A percentile compares a stretch with the other conserved stretches of the same genome.
These are phyloP conservation scores for Peronospora farinosa DNA, from an alignment of 352 stramenopile genomes.

Conservation along the genomic window DNA sequence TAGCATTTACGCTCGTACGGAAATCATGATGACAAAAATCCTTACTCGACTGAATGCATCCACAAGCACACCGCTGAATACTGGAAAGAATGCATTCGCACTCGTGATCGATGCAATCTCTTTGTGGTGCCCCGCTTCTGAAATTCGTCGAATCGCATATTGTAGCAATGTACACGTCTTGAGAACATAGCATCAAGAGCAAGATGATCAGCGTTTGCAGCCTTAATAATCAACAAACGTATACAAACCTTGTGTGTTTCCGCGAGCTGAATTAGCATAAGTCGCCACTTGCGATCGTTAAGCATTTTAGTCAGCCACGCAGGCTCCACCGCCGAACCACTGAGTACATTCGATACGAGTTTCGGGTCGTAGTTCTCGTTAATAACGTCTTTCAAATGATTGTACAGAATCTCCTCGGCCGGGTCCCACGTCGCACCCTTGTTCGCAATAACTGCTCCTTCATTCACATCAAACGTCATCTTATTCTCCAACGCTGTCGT, in stretches of 20 bases:
- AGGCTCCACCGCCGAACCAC: conserved; percentile 61
- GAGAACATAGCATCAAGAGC: conserved; percentile 6
- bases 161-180: conserved; percentile 81
- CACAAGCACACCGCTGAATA: conserved; percentile 76
- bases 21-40: neutral
- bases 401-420: conserved; percentile 74
- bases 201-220: conserved; percentile 5
- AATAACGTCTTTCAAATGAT: conserved; percentile 68
- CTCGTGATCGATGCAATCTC: conserved; percentile 83
- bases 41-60: conserved; percentile 70
- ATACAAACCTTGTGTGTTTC: conserved; percentile 73
- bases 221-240: neutral
- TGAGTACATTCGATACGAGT: conserved; percentile 82
- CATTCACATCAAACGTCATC: conserved; percentile 63
- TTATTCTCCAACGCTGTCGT: conserved; percentile 65
- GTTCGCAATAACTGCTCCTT: conserved; percentile 55
- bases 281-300: conserved; percentile 67
- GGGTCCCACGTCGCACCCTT: conserved; percentile 68
- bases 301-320: conserved; percentile 85
- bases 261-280: conserved; percentile 81
- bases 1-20: neutral
- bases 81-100: conserved; percentile 79
- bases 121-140: conserved; percentile 80
- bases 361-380: conserved; percentile 81
- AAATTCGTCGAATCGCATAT: conserved; percentile 83